Evolutionary conservation across 768 basidiomycete species (phyloP), one percentile per base, ranked within the genome.

Genomic region (Mycena olivaceomarginata): DNA sequence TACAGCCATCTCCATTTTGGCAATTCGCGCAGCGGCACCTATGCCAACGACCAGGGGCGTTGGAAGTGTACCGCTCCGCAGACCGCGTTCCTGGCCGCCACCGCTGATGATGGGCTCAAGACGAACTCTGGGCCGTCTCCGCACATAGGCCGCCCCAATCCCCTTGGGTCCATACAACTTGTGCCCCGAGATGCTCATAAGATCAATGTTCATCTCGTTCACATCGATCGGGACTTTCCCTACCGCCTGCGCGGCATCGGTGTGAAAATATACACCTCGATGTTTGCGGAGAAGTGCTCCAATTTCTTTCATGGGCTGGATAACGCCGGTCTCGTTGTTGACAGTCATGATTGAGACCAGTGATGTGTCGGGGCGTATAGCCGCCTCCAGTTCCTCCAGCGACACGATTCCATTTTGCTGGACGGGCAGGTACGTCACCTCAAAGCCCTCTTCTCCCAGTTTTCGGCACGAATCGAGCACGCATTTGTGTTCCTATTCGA

Each of bases 91-190:
- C 86, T 99, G 98, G 12, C 98, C 98, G 78, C 98, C 98, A 22
- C 98, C 98, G 80, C 93, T 97, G 68, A 99, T 86, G 79, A 99
- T 95, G 1, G 98, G 98, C 83, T 99, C 98, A 80, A 99, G 86
- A 68, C 98, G 91, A 51, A 99, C 98, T 77, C 98, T 89, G 10
- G 98, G 98, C 81, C 97, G 87, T 82, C 98, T 88, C 77, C 98
- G 91, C 66, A 99, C 97, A 85, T 99, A 99, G 7, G 95, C 94
- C 20, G 96, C 97, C 53, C 98, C 98, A 43, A 99, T 86, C 9
- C 98, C 98, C 85, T 99, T 99, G 6, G 98, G 98, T 2, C 98
- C 98, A 84, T 99, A 99, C 5, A 99, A 85, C 88, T 99, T 99
- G 89, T 99, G 98, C 1, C 96, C 98, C 10, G 96, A 97, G 64